These are phyloP conservation scores for Aspergillus hortae DNA, from an alignment of 2,329 filamentous ascomycete species.

Conservation along the genomic window DNA sequence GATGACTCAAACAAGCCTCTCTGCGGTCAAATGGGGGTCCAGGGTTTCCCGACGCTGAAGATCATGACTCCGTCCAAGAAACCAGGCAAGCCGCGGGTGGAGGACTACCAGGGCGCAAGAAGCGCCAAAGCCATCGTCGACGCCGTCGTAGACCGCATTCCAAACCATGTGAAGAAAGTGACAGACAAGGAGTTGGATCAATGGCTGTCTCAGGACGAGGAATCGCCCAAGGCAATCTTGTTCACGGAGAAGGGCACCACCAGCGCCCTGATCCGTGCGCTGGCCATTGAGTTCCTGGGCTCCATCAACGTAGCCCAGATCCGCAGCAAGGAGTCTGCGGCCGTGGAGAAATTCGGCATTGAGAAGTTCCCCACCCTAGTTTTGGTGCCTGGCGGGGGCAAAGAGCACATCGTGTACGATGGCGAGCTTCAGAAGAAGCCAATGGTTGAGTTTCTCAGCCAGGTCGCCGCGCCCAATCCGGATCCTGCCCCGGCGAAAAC, in stretches of 20 bases:
- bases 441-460: slow-evolving; percentile 77
- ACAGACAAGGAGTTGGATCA: slow-evolving; percentile 73
- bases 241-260: slow-evolving; percentile 93
- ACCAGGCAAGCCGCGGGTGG: slow-evolving; percentile 71
- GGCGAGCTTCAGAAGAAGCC: slow-evolving; percentile 82
- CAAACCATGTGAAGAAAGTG: slow-evolving; percentile 81
- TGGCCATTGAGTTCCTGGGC: slow-evolving; percentile 88
- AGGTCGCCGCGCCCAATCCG: slow-evolving; percentile 74
- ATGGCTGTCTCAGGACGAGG: slow-evolving; percentile 67
- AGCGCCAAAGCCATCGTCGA: slow-evolving; percentile 85
- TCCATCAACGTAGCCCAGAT: slow-evolving; percentile 77
- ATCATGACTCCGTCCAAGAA: slow-evolving; percentile 84
- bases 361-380: slow-evolving; percentile 75
- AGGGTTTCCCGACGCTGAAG: slow-evolving; percentile 96
- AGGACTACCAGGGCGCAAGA: slow-evolving; percentile 85
- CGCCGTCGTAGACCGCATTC: slow-evolving; percentile 79
- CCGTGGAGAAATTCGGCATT: slow-evolving; percentile 71
- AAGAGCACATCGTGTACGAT: slow-evolving; percentile 68
- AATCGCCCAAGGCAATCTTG: slow-evolving; percentile 77
- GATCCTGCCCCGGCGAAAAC: slow-evolving; percentile 57
- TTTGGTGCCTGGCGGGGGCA: slow-evolving; percentile 68
- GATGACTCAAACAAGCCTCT: slow-evolving; percentile 87
- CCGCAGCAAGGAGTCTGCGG: slow-evolving; percentile 71
- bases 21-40: slow-evolving; percentile 78
- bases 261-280: slow-evolving; percentile 73